These are phyloP conservation scores for Senecio squalidus DNA, from an alignment of 140 eudicot species.

Conservation along the genomic window DNA sequence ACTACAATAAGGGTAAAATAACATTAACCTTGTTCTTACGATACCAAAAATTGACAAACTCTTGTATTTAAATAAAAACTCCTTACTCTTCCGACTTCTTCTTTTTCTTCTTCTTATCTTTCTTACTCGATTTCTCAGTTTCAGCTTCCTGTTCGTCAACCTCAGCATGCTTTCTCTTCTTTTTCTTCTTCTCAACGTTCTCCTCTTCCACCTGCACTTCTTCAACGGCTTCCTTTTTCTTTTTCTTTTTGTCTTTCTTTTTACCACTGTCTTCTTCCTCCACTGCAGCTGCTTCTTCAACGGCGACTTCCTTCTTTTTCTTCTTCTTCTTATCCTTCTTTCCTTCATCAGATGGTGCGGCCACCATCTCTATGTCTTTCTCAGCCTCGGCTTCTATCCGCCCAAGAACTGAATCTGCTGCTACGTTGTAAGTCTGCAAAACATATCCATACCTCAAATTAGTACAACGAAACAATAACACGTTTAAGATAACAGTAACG, in stretches of 20 bases:
- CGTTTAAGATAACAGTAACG: neutral
- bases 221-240: slow-evolving; percentile 16
- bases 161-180: slow-evolving; percentile 48
- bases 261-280: slow-evolving; percentile 20
- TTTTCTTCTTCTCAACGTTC: slow-evolving; percentile 32
- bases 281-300: slow-evolving; percentile 13
- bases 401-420: slow-evolving; percentile 60
- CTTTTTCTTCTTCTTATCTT: slow-evolving; percentile 52
- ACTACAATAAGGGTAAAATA: neutral
- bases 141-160: slow-evolving; percentile 36
- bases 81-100: slow-evolving; percentile 38
- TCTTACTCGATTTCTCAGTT: slow-evolving; percentile 30
- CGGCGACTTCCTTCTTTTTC: slow-evolving; percentile 22
- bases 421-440: slow-evolving; percentile 42
- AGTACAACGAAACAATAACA: no score
- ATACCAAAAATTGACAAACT: neutral
- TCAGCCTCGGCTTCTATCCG: slow-evolving; percentile 41
- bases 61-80: neutral
- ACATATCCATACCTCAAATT: neutral
- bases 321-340: slow-evolving; percentile 49
- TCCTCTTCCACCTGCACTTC: slow-evolving; percentile 9
- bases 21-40: neutral
- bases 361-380: slow-evolving; percentile 23
- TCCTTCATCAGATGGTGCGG: slow-evolving; percentile 19
- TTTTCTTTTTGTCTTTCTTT: slow-evolving; percentile 42